Conservation (phyloP, 306 rosid species). For the Rubus parviflorus region DNA sequence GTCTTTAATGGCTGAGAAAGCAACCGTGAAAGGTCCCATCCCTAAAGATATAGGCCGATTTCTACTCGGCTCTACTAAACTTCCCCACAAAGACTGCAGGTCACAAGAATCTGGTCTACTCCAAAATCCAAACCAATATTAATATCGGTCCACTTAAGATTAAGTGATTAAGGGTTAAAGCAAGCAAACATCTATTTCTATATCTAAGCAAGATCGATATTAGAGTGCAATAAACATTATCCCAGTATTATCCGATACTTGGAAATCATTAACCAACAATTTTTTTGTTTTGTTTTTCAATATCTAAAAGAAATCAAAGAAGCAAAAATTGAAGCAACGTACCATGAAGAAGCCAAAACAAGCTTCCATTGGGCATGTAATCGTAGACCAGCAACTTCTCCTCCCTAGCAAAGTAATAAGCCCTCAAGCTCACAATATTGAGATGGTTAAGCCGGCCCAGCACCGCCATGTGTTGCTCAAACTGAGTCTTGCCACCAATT, state of each 20-base stretch:
- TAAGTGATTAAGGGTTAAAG: too few relatives aligned
- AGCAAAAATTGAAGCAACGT: not conserved
- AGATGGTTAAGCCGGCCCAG: slow-evolving; percentile 59
- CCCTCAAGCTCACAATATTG: slow-evolving; percentile 60
- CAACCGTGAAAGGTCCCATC: not conserved
- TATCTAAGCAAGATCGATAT: not conserved
- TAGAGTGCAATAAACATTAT: not conserved
- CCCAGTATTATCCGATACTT: too few relatives aligned
- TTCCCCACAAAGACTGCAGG: not conserved
- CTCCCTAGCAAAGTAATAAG: slow-evolving; percentile 73
- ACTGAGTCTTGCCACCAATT: slow-evolving; percentile 68
- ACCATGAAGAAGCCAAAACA: slow-evolving; percentile 94
- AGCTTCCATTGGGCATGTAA: slow-evolving; percentile 75
- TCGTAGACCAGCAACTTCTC: slow-evolving; percentile 82
- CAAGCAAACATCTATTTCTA: not conserved
- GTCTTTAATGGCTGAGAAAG: slow-evolving; percentile 1
- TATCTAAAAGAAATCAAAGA: too few relatives aligned
- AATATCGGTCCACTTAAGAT: not conserved
- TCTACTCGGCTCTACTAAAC: not conserved
- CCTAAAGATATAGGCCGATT: not conserved
- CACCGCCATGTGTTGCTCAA: slow-evolving; percentile 73
- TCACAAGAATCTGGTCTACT: not conserved
- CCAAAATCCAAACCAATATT: not conserved
- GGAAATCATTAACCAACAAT: too few relatives aligned
- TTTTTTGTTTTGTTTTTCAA: too few relatives aligned